Base-by-base conservation (phyloP, 257 asterid genomes). In the Solanum medicagineum region DNA sequence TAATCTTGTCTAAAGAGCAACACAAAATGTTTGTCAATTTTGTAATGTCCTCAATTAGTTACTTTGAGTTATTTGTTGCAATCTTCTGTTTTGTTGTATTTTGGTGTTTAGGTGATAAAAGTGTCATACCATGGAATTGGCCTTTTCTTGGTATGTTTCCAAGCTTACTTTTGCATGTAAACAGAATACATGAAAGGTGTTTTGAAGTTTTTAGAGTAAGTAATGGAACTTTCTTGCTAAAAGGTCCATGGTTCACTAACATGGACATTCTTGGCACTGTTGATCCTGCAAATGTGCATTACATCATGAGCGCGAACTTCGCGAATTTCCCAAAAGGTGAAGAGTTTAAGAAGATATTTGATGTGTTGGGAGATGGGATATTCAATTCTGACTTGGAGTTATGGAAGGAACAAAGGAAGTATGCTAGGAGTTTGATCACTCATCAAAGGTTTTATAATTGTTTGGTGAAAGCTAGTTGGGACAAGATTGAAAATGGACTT, bases 121-220 rank as follows among this genome's bases (percentile, higher is more conserved):
- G 86, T 69, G 89, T 88, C 24, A n/a, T 16, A 26, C 82, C 82
- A 77, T 77, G 82, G 60, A 91, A 88, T n/a, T 85, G 88, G 87
- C 95, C 94, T 20, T 3, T 92, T 8, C 53, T 92, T n/a, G 94
- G 95, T 11, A 88, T 87, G 91, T 74, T 92, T 62, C 94, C 92
- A 4, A 16, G 59, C 16, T 83, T 90, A 17, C 63, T 88, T 6
- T 80, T 71, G 12, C 40, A 87, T 68, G 84, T 90, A 11, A 85
- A 90, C 12, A 86, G 81, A 1, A 87, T 90, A 49, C 95, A 92
- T 75, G 90, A 89, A 6, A 54, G n/a, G 29, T 87, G 89, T 68
- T 81, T 87, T 0, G 79, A 86, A 6, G 83, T 87, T 13, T 40
- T 92, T 14, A 51, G 54, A 29, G 81, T 10, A 80, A 54, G 84